Evolutionary conservation across 148 eudicot genomes (phyloP).

Genomic region (Rhododendron vialii): DNA sequence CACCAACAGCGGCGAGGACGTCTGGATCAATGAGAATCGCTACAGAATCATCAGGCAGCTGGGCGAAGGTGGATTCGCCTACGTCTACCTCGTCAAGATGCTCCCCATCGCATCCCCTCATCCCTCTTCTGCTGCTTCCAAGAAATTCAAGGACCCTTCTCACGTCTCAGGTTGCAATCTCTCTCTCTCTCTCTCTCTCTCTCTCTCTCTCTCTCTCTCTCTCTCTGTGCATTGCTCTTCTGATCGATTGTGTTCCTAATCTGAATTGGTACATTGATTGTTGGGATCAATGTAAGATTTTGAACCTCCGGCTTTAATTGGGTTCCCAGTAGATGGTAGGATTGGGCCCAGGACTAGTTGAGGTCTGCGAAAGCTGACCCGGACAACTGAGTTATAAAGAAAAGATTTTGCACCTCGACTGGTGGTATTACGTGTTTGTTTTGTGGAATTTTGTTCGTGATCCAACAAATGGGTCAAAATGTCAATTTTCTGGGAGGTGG

Average conservation of each 20-base stretch:
- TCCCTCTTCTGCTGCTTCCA: conserved; percentile 24
- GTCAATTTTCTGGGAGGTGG: neutral
- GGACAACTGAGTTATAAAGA: neutral
- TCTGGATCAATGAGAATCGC: conserved; percentile 94
- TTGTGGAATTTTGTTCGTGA: neutral
- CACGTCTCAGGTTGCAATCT: conserved; percentile 59
- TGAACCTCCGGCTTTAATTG: neutral
- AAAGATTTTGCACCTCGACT: neutral
- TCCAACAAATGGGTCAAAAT: neutral
- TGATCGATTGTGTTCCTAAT: neutral
- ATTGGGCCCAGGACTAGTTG: neutral
- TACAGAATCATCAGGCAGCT: conserved; percentile 73
- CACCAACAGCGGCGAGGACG: conserved; percentile 75
- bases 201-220: neutral
- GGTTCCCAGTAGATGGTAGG: neutral
- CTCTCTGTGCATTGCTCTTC: neutral
- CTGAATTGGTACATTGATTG: neutral
- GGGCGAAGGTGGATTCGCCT: conserved; percentile 95
- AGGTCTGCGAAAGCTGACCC: neutral
- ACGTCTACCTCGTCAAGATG: conserved; percentile 87
- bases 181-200: neutral
- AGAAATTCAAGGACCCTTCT: conserved; percentile 77
- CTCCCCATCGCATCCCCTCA: conserved; percentile 41
- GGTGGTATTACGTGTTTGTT: neutral
- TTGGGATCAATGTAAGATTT: neutral